These are phyloP conservation scores for Aureobasidium subglaciale DNA, from an alignment of 2,329 filamentous ascomycete species.

Conservation along the genomic window DNA sequence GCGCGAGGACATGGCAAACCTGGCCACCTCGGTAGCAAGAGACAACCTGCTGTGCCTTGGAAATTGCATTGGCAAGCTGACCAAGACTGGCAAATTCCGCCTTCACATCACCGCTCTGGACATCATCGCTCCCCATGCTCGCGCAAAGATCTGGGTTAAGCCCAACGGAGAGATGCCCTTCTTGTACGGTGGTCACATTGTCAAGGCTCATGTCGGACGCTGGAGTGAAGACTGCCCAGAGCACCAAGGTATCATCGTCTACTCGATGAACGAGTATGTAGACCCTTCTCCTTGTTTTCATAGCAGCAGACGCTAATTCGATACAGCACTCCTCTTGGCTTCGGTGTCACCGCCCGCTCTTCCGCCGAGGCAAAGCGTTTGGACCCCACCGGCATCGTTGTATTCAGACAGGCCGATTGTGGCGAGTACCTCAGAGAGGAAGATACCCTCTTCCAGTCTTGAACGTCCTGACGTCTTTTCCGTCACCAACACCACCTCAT, in stretches of 20 bases:
- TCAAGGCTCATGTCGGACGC: slow-evolving; percentile 73
- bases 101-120: slow-evolving; percentile 89
- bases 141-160: slow-evolving; percentile 97
- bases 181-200: slow-evolving; percentile 84
- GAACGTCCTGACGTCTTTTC: neutral
- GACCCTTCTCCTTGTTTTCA: slow-evolving; percentile 51
- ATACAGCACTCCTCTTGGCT: slow-evolving; percentile 53
- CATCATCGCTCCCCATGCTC: slow-evolving; percentile 80
- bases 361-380: slow-evolving; percentile 75
- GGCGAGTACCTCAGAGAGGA: slow-evolving; percentile 90
- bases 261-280: slow-evolving; percentile 70
- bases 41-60: slow-evolving; percentile 81
- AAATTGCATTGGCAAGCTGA: slow-evolving; percentile 89
- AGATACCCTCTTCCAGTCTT: slow-evolving; percentile 56
- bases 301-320: slow-evolving; percentile 15
- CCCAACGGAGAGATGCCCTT: slow-evolving; percentile 96
- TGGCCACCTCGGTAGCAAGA: slow-evolving; percentile 78
- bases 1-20: slow-evolving; percentile 78
- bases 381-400: slow-evolving; percentile 83
- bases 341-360: slow-evolving; percentile 82
- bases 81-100: slow-evolving; percentile 91
- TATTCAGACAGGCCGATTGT: slow-evolving; percentile 87
- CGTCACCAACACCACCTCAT: neutral
- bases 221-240: slow-evolving; percentile 90
- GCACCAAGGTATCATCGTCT: slow-evolving; percentile 84